Percentiles rank a stretch among this genome's conserved stretches.
These are phyloP conservation scores for Talaromyces borbonicus DNA, from an alignment of 495 filamentous ascomycete genomes.

Conservation along the genomic window DNA sequence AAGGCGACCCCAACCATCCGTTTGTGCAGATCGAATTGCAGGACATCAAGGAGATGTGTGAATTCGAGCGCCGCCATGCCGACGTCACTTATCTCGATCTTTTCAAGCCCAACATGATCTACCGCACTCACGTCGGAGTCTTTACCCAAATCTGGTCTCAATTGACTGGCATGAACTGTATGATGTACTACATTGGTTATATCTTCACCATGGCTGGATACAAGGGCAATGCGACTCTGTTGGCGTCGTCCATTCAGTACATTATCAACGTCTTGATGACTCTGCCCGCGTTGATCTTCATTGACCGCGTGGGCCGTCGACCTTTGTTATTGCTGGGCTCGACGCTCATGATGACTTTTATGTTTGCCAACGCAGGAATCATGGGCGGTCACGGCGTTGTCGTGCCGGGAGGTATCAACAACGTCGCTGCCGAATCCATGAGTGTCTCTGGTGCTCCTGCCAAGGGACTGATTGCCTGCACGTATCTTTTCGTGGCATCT, in stretches of 20 bases:
- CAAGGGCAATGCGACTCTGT: conserved; percentile 46
- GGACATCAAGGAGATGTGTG: conserved; percentile 60
- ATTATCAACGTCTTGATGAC: conserved; percentile 48
- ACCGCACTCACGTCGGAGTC: conserved; percentile 62
- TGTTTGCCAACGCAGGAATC: conserved; percentile 61
- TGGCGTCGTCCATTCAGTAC: conserved; percentile 65
- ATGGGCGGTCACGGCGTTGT: conserved; percentile 45
- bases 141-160: conserved; percentile 83
- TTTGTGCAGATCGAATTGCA: conserved; percentile 56
- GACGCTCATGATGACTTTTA: conserved; percentile 55
- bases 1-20: conserved; percentile 50
- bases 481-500: conserved; percentile 56
- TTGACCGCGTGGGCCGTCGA: conserved; percentile 55
- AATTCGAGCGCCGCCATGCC: conserved; percentile 54
- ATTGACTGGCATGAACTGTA: conserved; percentile 77
- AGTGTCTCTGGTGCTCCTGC: conserved; percentile 30
- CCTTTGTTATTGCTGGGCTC: conserved; percentile 57
- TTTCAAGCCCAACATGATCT: conserved; percentile 61
- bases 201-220: conserved; percentile 66
- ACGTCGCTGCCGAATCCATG: conserved; percentile 29
- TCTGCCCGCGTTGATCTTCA: conserved; percentile 44
- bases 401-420: conserved; percentile 32
- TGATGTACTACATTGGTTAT: conserved; percentile 62
- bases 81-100: conserved; percentile 62
- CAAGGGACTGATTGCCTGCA: conserved; percentile 51